Conservation (phyloP, 345 rosid genomes). For the Pistacia vera region DNA sequence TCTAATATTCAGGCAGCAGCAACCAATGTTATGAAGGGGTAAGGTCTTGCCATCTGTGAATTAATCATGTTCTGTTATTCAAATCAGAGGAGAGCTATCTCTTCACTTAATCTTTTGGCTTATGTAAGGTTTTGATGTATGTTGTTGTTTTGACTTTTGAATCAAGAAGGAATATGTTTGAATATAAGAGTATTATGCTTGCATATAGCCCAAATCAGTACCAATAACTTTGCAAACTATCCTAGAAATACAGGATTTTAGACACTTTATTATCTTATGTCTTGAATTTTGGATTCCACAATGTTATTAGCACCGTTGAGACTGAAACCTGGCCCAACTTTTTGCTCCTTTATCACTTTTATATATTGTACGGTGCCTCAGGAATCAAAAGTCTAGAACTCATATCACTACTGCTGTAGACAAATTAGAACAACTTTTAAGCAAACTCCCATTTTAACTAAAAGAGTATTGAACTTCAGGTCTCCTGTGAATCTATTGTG, state of each 20-base stretch:
- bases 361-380: neutral
- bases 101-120: neutral
- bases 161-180: neutral
- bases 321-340: neutral
- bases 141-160: neutral
- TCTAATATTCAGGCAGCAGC: conserved; percentile 64
- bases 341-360: neutral
- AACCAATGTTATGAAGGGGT: conserved; percentile 80
- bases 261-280: neutral
- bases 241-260: conserved; percentile 4
- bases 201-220: neutral
- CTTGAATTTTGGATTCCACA: neutral
- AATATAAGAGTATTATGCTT: neutral
- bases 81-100: neutral
- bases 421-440: neutral
- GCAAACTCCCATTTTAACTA: neutral
- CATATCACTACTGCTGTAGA: neutral
- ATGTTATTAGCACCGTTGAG: neutral
- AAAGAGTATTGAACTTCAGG: too few relatives aligned
- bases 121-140: neutral
- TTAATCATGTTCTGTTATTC: neutral
- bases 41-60: conserved; percentile 18
- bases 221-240: neutral
- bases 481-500: neutral
- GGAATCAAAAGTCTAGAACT: neutral